Base-by-base conservation (phyloP, 441 rosid species). In the Bocquillonia castaneifolia region DNA sequence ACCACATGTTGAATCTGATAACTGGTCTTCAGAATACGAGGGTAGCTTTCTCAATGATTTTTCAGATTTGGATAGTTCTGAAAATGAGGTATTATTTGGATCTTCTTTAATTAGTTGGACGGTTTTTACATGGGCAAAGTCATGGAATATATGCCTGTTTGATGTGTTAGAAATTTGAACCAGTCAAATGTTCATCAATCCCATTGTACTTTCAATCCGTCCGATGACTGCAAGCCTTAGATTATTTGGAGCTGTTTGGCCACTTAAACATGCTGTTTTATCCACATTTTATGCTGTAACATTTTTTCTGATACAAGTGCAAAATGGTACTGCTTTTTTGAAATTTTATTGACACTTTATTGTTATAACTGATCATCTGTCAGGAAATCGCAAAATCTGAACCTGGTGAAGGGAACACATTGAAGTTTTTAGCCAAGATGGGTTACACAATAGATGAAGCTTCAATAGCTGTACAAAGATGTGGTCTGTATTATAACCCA, bases 381-480 rank as follows among this genome's bases (percentile, higher is more conserved):
- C 79, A 84, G 89, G 88, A 71, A 63, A 61, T 56, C 26, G 54
- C 44, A 10, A 71, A 80, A 71, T 64, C 66, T 34, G 76, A 70
- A 6, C 72, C 82, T 32, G 84, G 63, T 32, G 77, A 76, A 67
- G 80, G 81, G 28, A 51, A 53, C 40, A 81, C 64, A 57, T 67
- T 88, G 63, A 20, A 62, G 48, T 78, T 69, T 71, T 78, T 93
- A 69, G 74, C 66, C 22, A 79, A 63, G 55, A 91, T 93, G 99
- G 97, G 99, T 18, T 94, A 87, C 77, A 45, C 82, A 6, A 59
- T 47, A 67, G 80, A 74, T 5, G 99, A 91, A 75, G 97, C 85
- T 69, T 77, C 87, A 72, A 68, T 81, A 64, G 97, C 99, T 70
- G 36, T 89, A 66, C 85, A 88, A 82, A 87, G 96, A 89, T 91